Base-by-base conservation (phyloP, 805 yeast genomes). In the Wickerhamomyces kurtzmanii region DNA sequence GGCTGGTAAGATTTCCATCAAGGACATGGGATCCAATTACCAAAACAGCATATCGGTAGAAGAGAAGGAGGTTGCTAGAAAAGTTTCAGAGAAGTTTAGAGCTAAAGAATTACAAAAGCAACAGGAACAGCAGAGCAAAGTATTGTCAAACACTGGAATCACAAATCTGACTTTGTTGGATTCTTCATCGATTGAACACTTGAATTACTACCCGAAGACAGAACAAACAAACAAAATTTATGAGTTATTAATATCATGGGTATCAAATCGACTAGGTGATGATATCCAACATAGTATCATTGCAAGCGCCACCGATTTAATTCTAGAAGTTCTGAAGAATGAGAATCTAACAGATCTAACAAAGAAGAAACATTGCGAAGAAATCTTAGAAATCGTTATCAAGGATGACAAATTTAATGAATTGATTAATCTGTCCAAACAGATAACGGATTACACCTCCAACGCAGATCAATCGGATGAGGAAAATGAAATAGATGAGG, bases 281-380 rank as follows among this genome's bases (percentile, higher is more conserved):
- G 96, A 86, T 47, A 70, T 82, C n/a, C 71, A 87, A 7, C 85
- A 80, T 31, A 82, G 74, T 23, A 69, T 75, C 2, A 63, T 85
- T 3, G 47, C 74, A 13, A 77, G 91, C 4, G 82, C 86, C 5
- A 71, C 84, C 3, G 91, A 82, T 46, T 57, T 76, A 4, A 45
- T 76, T 0, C 40, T 83, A 22, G 78, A 69, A 36, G 51, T 66
- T 1, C 41, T 80, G 33, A 74, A 69, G 39, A 59, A 62, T 28
- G 73, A 62, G 2, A 56, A 51, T 2, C 31, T 52, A 1, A 50
- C 61, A 1, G 74, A 69, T 12, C 37, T 41, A 6, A 68, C 68
- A 36, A 70, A 70, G 26, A 43, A 49, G n/a, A 66, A 63, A 26
- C 31, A 27, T 4, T 44, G 81, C 3, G 72, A 72, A 29, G 62